Evolutionary conservation across 2,329 filamentous ascomycete genomes (phyloP).

Genomic region (Plectosphaerella sp.): DNA sequence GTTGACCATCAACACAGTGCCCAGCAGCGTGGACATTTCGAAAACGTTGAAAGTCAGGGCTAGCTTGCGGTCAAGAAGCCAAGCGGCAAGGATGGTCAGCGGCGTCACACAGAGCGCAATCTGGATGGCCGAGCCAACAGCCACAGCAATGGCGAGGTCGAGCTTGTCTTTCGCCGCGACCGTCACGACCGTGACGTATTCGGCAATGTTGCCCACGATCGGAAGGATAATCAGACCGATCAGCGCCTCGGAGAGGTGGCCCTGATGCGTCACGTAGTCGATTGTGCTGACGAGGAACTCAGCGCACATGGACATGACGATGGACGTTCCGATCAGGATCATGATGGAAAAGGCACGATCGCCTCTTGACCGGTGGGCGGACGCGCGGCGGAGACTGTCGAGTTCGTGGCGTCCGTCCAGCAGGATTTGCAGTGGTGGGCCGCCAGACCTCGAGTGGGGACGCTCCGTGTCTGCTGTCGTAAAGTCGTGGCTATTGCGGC

Average conservation of each 20-base stretch:
- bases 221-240: constrained; percentile 59
- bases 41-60: constrained; percentile 71
- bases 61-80: constrained; percentile 51
- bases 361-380: neutral
- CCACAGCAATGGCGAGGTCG: constrained; percentile 57
- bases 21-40: constrained; percentile 69
- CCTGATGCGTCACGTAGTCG: constrained; percentile 44
- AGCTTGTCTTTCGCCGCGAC: constrained; percentile 58
- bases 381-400: neutral
- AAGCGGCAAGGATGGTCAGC: constrained; percentile 55
- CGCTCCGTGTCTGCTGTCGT: rapidly evolving
- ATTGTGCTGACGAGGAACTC: constrained; percentile 59
- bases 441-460: neutral
- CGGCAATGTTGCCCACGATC: constrained; percentile 58
- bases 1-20: constrained; percentile 68
- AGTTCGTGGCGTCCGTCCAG: neutral
- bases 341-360: constrained; percentile 36
- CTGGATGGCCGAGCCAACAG: constrained; percentile 56
- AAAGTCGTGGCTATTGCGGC: neutral
- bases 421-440: neutral
- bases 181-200: constrained; percentile 58
- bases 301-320: constrained; percentile 54
- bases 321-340: constrained; percentile 48
- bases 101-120: constrained; percentile 59
- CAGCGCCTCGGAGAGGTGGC: constrained; percentile 49